Evolutionary conservation across 2,329 filamentous ascomycete species (phyloP).

Genomic region (Monilinia aucupariae): DNA sequence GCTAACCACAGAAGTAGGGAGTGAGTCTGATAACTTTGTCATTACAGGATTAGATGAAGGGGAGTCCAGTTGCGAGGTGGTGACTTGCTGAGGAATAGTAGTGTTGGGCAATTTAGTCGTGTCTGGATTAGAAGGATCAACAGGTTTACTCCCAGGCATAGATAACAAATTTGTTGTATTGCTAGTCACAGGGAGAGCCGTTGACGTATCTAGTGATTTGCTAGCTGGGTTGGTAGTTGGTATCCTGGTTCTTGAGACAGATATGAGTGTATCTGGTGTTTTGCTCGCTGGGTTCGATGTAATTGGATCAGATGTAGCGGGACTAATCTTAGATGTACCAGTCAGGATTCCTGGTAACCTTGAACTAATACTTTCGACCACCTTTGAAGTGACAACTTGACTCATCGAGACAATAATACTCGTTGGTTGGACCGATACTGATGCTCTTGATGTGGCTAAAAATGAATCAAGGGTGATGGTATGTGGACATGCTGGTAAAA

Average conservation of each 20-base stretch:
- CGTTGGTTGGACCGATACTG: not conserved
- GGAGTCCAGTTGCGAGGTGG: not conserved
- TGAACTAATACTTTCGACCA: not conserved
- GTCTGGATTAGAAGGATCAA: not conserved
- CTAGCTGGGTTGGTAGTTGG: not conserved
- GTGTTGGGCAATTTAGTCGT: not conserved
- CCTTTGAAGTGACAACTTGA: not conserved
- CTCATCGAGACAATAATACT: not conserved
- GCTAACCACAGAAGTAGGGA: no score
- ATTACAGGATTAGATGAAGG: not conserved
- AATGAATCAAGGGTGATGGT: constrained; percentile 9
- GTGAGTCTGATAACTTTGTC: not conserved
- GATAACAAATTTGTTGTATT: not conserved
- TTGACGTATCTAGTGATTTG: not conserved
- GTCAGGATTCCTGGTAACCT: not conserved
- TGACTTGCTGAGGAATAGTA: not conserved
- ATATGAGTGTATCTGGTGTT: not conserved
- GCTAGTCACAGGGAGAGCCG: not conserved
- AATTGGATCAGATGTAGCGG: not conserved
- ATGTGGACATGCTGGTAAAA: constrained; percentile 7
- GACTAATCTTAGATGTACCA: not conserved
- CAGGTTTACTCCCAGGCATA: not conserved
- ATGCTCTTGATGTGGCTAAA: not conserved
- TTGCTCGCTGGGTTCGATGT: not conserved
- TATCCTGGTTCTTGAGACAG: not conserved